Conservation (phyloP, 2,329 filamentous ascomycete genomes). For the Aspergillus floridensis region DNA sequence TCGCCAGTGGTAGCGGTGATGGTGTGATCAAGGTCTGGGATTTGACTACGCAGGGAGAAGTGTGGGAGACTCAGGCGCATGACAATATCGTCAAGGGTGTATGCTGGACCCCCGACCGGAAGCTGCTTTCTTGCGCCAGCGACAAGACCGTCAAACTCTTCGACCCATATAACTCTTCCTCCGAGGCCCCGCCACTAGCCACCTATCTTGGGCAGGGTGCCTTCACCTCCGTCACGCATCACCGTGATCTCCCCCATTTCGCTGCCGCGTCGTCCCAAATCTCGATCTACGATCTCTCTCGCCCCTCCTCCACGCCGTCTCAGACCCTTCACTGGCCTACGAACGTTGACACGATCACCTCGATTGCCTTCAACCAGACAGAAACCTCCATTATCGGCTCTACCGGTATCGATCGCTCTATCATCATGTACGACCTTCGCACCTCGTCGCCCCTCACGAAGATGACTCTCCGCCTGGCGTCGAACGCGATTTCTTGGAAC, state of each 20-base stretch:
- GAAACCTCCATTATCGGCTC: constrained; percentile 90
- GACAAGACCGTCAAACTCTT: constrained; percentile 88
- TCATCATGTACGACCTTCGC: constrained; percentile 89
- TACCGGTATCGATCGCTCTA: constrained; percentile 76
- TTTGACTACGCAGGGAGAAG: constrained; percentile 67
- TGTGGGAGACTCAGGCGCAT: constrained; percentile 78
- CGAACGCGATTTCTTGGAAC: constrained; percentile 86
- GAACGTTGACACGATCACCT: constrained; percentile 82
- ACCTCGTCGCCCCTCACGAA: constrained; percentile 80
- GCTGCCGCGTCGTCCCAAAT: constrained; percentile 73
- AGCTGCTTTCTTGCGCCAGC: constrained; percentile 79
- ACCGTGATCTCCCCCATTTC: constrained; percentile 74
- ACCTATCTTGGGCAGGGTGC: constrained; percentile 82
- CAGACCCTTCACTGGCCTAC: constrained; percentile 87
- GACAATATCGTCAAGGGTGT: constrained; percentile 91
- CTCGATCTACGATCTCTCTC: constrained; percentile 82
- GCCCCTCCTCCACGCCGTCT: constrained; percentile 71
- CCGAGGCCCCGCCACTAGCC: constrained; percentile 68
- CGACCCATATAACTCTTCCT: constrained; percentile 76
- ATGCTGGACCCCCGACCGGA: constrained; percentile 82
- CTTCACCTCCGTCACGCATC: constrained; percentile 81
- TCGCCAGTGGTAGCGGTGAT: constrained; percentile 84
- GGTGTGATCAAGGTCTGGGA: constrained; percentile 95
- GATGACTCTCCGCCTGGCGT: constrained; percentile 75
- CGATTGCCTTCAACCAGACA: constrained; percentile 85